Evolutionary conservation across 306 rosid species (phyloP), one percentile per base, ranked within the genome.

Genomic region (Heteromeles arbutifolia): DNA sequence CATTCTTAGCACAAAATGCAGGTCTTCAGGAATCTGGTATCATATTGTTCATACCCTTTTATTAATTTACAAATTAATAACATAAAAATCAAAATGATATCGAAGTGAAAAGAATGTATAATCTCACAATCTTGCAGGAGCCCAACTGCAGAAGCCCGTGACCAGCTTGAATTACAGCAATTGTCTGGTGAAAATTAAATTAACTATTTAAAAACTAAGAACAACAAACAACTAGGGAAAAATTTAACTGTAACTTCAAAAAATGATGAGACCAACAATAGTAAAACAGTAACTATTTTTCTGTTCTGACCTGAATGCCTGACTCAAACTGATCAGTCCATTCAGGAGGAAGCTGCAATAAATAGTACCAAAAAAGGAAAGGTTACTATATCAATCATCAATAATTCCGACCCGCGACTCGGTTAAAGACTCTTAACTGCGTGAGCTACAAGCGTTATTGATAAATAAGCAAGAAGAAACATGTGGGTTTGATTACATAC

Each of bases 101-200:
- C 1, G 22, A 48, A 73, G 39, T 18, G 14, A 62, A 75, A 32
- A 3, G 29, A 32, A 67, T 43, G 5, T 31, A 19, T n/a, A 70
- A 70, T 84, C 99, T 89, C 75, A 96, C 99, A 87, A 89, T 96
- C 83, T 92, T 96, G 90, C 99, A 96, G 69, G 99, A 96, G 79
- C 99, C 99, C 75, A 96, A 86, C 57, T 96, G 99, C 32, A 96
- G 97, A 81, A 96, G 99, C 73, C 99, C 99, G 81, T 96, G 99
- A 2, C 99, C 99, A 78, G 99, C 99, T 90, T 96, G 99, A 85
- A 96, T 96, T 3, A 96, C 99, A 85, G 99, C 99, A 56, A 96
- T 96, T 24, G 99, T 96, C 99, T 96, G 87, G 61, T 76, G 52
- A 86, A 69, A 74, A 17, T 15, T 19, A 67, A 80, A 50, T 15